These are phyloP conservation scores for Solanum pimpinellifolium DNA, from an alignment of 257 asterid species.

Conservation along the genomic window DNA sequence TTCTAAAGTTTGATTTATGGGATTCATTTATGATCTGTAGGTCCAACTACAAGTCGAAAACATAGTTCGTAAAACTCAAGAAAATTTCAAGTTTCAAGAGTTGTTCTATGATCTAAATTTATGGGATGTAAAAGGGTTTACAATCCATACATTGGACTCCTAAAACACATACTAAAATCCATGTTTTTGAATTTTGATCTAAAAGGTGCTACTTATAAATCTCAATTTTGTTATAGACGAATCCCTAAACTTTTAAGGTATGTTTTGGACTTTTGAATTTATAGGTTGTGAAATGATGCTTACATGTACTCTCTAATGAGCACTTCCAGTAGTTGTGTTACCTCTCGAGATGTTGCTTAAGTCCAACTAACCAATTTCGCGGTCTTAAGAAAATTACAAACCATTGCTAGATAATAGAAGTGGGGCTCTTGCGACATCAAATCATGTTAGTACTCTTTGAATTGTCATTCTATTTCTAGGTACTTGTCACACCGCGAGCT, in stretches of 20 bases:
- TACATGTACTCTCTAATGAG: not conserved
- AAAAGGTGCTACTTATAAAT: too few relatives aligned
- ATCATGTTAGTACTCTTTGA: not conserved
- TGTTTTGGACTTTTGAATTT: not conserved
- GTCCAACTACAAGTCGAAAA: too few relatives aligned
- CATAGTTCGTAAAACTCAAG: too few relatives aligned
- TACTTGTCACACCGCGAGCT: not conserved
- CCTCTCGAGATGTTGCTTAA: too few relatives aligned
- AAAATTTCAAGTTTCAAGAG: not conserved
- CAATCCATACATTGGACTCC: not conserved
- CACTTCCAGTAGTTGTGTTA: not conserved
- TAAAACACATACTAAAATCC: not conserved
- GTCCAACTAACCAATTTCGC: too few relatives aligned
- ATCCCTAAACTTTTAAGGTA: not conserved
- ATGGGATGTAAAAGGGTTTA: not conserved
- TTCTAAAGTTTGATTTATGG: too few relatives aligned
- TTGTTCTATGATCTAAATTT: not conserved
- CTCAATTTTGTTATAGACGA: too few relatives aligned
- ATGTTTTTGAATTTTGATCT: too few relatives aligned
- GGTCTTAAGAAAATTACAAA: too few relatives aligned
- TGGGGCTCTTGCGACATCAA: not conserved
- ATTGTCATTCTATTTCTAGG: not conserved
- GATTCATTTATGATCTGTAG: too few relatives aligned
- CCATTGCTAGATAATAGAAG: not conserved
- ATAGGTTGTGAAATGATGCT: not conserved